Evolutionary conservation across 2,329 filamentous ascomycete genomes (phyloP), one percentile per base, ranked within the genome.

Genomic region (Colletotrichum sp.): DNA sequence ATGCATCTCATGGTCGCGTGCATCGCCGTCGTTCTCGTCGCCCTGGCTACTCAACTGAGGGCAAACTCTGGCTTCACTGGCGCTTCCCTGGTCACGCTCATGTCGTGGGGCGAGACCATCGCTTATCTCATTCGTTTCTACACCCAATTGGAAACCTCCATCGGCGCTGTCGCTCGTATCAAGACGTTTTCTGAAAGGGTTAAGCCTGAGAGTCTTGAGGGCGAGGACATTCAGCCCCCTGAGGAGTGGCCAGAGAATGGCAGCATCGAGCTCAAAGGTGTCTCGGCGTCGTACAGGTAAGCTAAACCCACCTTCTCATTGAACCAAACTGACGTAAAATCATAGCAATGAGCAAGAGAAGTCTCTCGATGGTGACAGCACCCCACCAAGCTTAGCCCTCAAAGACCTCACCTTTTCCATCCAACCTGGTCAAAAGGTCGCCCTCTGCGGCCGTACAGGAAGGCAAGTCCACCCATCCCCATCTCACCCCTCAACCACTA

Each of bases 1-100:
- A 80, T 92, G 26, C 85, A 89, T 69, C 77, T 89, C 8, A 80
- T 90, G 4, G 86, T 90, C 0, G 86, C 87, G 0, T 81, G 83
- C 5, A 81, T 91, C 30, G 88, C 88, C 3, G 81, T 87, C 4
- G 76, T 87, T 4, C 80, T 91, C 2, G 86, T 90, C n/a, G 80
- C 86, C 1, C 80, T 90, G 2, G 85, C 88, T 1, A 88, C 89
- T 1, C 82, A 83, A 76, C 76, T 84, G 16, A 79, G 80, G 6
- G 78, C 81, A 5, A 83, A 79, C 58, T 79, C 80, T 1, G 83
- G 80, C 0, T 82, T 84, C 58, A 82, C 82, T 3, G 84, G 84
- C 16, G 83, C 81, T 34, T 81, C 81, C 15, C 64, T 85, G 30
- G 79, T 85, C 24, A 80, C 81, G 16, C 77, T 86, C 7, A 84